Evolutionary conservation across 176 grass and related monocot genomes (phyloP).

Genomic region (Thinopyrum elongatum): DNA sequence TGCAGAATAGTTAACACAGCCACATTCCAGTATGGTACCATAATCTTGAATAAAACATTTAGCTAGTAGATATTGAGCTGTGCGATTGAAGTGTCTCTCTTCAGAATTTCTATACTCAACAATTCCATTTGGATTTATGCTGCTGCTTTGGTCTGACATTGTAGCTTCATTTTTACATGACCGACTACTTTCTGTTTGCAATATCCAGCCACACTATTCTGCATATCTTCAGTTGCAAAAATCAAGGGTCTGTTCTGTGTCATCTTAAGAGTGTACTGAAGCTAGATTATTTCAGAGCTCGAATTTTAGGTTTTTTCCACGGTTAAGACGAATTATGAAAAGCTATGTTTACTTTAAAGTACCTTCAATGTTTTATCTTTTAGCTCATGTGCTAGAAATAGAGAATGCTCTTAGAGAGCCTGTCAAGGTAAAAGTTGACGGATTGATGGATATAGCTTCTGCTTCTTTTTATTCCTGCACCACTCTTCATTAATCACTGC

Average conservation of each 20-base stretch:
- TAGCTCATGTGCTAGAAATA: neutral
- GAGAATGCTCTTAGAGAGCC: neutral
- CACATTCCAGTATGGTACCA: neutral
- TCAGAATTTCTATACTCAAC: neutral
- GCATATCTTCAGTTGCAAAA: neutral
- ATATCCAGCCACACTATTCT: neutral
- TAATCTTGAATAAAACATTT: neutral
- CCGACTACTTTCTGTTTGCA: neutral
- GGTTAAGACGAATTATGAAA: neutral
- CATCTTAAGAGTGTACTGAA: neutral
- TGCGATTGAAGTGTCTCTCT: neutral
- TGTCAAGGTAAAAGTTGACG: neutral
- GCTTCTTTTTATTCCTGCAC: neutral
- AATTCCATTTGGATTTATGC: neutral
- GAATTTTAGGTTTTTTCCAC: neutral
- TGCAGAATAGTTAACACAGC: neutral
- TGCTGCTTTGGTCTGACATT: neutral
- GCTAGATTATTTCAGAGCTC: neutral
- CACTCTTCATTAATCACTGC: neutral
- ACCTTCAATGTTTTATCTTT: neutral
- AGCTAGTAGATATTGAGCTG: neutral
- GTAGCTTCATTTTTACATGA: neutral
- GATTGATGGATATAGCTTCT: neutral
- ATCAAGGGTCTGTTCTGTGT: neutral
- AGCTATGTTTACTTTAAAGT: neutral